Evolutionary conservation across 2,329 filamentous ascomycete genomes (phyloP).

Genomic region (Fulvia fulva): DNA sequence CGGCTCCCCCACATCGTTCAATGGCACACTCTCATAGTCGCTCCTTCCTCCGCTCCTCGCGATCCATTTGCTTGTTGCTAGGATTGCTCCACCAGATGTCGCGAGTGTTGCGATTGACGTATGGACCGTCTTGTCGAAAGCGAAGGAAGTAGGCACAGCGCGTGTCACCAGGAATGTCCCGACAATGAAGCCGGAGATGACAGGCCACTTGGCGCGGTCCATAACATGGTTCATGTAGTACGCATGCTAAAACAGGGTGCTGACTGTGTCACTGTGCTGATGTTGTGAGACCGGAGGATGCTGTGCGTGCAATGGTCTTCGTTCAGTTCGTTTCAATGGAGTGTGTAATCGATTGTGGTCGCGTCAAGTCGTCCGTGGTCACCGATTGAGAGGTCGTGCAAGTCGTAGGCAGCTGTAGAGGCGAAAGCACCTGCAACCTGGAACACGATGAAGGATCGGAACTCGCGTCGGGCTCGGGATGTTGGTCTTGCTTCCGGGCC

Average conservation of each 20-base stretch:
- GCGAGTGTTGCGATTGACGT: constrained; percentile 41
- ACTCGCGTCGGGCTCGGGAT: not conserved
- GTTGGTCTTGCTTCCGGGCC: not conserved
- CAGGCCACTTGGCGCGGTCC: constrained; percentile 18
- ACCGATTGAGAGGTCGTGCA: not conserved
- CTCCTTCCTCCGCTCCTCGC: constrained; percentile 15
- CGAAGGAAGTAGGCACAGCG: constrained; percentile 27
- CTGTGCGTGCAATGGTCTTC: not conserved
- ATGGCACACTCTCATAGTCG: constrained; percentile 30
- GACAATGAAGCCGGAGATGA: constrained; percentile 28
- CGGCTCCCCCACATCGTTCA: constrained; percentile 27
- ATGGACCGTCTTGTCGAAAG: constrained; percentile 45
- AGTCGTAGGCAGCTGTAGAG: not conserved
- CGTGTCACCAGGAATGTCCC: constrained; percentile 26
- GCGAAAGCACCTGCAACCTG: not conserved
- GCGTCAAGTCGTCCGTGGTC: not conserved
- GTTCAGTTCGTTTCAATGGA: not conserved
- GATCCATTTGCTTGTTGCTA: constrained; percentile 36
- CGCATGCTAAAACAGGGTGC: not conserved
- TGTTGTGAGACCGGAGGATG: not conserved
- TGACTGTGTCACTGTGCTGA: not conserved
- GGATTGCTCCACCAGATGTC: constrained; percentile 37
- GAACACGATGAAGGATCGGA: not conserved
- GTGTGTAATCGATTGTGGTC: not conserved
- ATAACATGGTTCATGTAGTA: constrained; percentile 3